These are phyloP conservation scores for Bryoerythrophyllum caledonicum DNA, from an alignment of 225 moss, liverwort and hornwort genomes.

Conservation along the genomic window DNA sequence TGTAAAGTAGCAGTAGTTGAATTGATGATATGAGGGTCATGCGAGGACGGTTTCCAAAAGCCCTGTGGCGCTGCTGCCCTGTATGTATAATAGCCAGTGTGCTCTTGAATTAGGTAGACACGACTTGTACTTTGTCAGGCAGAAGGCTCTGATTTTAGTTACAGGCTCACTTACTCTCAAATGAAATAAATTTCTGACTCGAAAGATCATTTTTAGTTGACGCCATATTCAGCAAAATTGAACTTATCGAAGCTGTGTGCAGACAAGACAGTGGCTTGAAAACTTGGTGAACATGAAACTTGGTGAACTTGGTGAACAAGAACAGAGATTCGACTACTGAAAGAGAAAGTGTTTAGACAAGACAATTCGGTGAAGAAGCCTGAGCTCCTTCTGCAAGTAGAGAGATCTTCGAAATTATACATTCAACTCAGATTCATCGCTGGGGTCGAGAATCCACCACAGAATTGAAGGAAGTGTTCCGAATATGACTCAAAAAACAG, in stretches of 20 bases:
- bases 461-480: background rate
- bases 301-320: too few relatives aligned
- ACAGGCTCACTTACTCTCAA: background rate
- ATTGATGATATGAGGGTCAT: background rate
- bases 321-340: too few relatives aligned
- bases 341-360: too few relatives aligned
- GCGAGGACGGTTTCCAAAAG: too few relatives aligned
- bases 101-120: slow-evolving; percentile 3
- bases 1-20: background rate
- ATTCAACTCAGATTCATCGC: background rate
- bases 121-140: background rate
- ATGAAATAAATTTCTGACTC: background rate
- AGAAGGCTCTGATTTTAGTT: background rate
- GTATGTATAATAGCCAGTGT: background rate
- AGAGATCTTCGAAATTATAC: background rate
- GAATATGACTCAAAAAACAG: too few relatives aligned
- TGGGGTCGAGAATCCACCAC: background rate
- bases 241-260: too few relatives aligned
- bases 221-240: background rate
- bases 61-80: background rate
- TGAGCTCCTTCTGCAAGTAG: background rate
- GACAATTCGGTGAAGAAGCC: background rate
- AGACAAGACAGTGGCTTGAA: background rate
- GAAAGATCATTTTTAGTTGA: background rate
- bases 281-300: too few relatives aligned